These are phyloP conservation scores for Bisporella sp. DNA, from an alignment of 2,329 filamentous ascomycete species.

Conservation along the genomic window DNA sequence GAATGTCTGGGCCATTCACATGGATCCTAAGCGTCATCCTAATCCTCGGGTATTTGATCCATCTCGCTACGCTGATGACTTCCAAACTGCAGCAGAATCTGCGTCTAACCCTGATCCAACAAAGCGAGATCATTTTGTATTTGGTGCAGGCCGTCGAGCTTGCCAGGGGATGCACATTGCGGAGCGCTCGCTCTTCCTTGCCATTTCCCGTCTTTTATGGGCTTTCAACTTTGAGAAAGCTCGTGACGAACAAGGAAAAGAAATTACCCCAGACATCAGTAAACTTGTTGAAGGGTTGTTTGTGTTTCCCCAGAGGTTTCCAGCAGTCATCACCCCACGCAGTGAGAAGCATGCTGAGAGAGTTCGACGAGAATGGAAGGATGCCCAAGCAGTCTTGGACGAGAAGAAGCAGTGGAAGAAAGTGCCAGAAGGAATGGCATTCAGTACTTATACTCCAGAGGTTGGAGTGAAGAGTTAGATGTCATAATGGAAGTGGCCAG, in stretches of 20 bases:
- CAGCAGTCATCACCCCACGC: conserved; percentile 29
- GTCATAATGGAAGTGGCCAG: no score
- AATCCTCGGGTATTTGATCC: neutral
- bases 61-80: conserved; percentile 11
- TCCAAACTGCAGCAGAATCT: conserved; percentile 28
- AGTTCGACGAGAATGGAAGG: neutral
- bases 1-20: conserved; percentile 24
- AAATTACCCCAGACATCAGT: conserved; percentile 34
- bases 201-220: conserved; percentile 45
- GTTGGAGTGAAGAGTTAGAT: no score
- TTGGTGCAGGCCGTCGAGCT: conserved; percentile 34
- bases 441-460: neutral
- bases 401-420: neutral
- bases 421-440: neutral
- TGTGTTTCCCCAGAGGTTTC: conserved; percentile 39
- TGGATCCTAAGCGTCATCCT: neutral
- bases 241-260: conserved; percentile 29
- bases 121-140: conserved; percentile 30
- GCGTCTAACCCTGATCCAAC: conserved; percentile 10
- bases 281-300: conserved; percentile 27
- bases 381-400: neutral
- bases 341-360: conserved; percentile 24
- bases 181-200: conserved; percentile 36
- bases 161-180: conserved; percentile 52
- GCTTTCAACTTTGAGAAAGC: conserved; percentile 41